Evolutionary conservation across 2,329 filamentous ascomycete species (phyloP).

Genomic region (Exophiala oligosperma): DNA sequence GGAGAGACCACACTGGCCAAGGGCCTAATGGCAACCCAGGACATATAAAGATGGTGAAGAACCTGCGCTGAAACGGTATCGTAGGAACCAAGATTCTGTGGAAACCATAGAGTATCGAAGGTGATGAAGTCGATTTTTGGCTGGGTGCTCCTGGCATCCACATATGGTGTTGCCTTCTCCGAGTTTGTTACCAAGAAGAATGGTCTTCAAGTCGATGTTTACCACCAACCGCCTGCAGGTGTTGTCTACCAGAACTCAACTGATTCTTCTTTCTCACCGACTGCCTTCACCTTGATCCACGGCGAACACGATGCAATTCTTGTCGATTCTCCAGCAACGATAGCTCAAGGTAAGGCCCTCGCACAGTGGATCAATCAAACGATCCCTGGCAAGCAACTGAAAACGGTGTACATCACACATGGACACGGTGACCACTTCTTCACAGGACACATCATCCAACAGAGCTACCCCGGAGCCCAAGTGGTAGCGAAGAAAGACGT

Average conservation of each 20-base stretch:
- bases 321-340: slow-evolving; percentile 38
- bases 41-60: too few species aligned
- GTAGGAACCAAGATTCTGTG: not conserved
- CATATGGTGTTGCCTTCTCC: not conserved
- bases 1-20: too few species aligned
- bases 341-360: slow-evolving; percentile 33
- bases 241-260: slow-evolving; percentile 8
- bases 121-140: not conserved
- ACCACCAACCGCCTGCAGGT: slow-evolving; percentile 9
- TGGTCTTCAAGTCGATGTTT: slow-evolving; percentile 10
- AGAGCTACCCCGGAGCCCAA: slow-evolving; percentile 32
- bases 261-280: slow-evolving; percentile 10
- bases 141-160: not conserved
- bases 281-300: slow-evolving; percentile 30
- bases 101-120: not conserved
- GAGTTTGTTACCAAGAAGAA: slow-evolving; percentile 9
- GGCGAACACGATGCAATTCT: slow-evolving; percentile 36
- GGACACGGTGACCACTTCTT: slow-evolving; percentile 46
- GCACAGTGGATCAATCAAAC: slow-evolving; percentile 39
- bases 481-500: slow-evolving; percentile 25
- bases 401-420: slow-evolving; percentile 43
- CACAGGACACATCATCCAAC: slow-evolving; percentile 32
- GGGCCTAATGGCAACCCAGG: too few species aligned
- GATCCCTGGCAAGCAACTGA: slow-evolving; percentile 32
- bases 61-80: too few species aligned